phyloP scores from a whole-genome alignment of 2,329 filamentous ascomycete genomes.

The Mycosphaerella sp. region DNA sequence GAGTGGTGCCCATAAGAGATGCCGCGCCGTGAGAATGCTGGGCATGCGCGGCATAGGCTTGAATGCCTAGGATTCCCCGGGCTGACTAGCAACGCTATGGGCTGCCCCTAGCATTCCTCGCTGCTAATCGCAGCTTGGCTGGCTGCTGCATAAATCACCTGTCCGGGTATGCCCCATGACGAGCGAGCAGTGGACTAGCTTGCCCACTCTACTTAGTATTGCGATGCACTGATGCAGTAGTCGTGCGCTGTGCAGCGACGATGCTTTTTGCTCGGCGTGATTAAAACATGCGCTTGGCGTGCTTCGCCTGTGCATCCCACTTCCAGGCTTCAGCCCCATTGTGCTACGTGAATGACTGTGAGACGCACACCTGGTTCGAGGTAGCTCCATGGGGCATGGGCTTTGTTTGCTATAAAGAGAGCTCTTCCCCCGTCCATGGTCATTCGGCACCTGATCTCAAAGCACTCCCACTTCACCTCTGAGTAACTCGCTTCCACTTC shows the following conservation, averaged over 20 bases:
- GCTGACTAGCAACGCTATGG: neutral
- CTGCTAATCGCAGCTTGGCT: neutral
- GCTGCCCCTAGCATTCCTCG: neutral
- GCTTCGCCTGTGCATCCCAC: conserved; percentile 8
- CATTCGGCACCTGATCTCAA: neutral
- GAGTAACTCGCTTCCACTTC: neutral
- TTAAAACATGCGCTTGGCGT: conserved; percentile 13
- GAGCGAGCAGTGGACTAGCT: neutral
- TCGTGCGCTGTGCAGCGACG: neutral
- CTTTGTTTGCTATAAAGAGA: conserved; percentile 4
- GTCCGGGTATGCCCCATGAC: neutral
- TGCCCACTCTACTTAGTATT: too few relatives aligned
- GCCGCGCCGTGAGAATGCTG: conserved; percentile 1
- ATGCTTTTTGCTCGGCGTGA: conserved; percentile 12
- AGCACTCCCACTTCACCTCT: neutral
- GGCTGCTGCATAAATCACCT: conserved; percentile 5
- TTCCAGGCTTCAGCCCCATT: neutral
- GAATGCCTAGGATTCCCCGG: conserved; percentile 6
- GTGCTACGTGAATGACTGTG: neutral
- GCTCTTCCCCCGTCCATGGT: neutral
- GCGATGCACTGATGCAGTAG: too few relatives aligned
- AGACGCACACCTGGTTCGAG: neutral
- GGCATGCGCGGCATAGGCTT: conserved; percentile 3
- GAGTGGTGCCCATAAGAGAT: neutral
- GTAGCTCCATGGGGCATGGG: neutral